Evolutionary conservation across 2,329 filamentous ascomycete species (phyloP).

Genomic region (Beauveria medogensis): DNA sequence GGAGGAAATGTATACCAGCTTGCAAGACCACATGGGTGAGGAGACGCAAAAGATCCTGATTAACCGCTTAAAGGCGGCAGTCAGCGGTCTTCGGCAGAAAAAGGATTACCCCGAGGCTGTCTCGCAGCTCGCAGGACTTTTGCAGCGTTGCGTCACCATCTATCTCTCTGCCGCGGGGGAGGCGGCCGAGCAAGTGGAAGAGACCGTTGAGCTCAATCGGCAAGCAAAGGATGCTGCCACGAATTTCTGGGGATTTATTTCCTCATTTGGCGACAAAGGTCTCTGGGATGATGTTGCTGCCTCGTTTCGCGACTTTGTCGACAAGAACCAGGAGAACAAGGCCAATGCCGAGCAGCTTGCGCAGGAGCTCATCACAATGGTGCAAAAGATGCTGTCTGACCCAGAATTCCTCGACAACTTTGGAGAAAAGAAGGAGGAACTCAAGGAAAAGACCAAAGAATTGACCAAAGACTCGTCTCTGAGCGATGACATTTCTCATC

Average conservation of each 20-base stretch:
- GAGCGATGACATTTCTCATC: constrained; percentile 61
- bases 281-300: constrained; percentile 70
- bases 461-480: constrained; percentile 60
- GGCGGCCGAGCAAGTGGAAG: constrained; percentile 55
- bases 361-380: constrained; percentile 60
- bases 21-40: constrained; percentile 64
- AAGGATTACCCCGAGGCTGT: constrained; percentile 83
- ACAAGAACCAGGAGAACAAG: constrained; percentile 61
- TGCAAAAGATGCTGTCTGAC: constrained; percentile 77
- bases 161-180: constrained; percentile 70
- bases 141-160: constrained; percentile 68
- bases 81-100: constrained; percentile 65
- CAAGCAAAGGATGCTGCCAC: constrained; percentile 67
- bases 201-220: constrained; percentile 64
- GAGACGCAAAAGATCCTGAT: constrained; percentile 67
- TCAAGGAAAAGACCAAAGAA: constrained; percentile 50
- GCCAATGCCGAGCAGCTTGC: constrained; percentile 76
- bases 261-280: constrained; percentile 65
- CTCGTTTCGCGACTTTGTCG: constrained; percentile 61
- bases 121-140: constrained; percentile 63
- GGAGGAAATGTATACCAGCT: constrained; percentile 57
- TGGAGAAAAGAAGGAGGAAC: constrained; percentile 43
- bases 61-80: constrained; percentile 66
- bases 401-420: constrained; percentile 77
- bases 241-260: constrained; percentile 75